phyloP scores from a whole-genome alignment of 805 yeast species.

The Candida arabinofermentans region DNA sequence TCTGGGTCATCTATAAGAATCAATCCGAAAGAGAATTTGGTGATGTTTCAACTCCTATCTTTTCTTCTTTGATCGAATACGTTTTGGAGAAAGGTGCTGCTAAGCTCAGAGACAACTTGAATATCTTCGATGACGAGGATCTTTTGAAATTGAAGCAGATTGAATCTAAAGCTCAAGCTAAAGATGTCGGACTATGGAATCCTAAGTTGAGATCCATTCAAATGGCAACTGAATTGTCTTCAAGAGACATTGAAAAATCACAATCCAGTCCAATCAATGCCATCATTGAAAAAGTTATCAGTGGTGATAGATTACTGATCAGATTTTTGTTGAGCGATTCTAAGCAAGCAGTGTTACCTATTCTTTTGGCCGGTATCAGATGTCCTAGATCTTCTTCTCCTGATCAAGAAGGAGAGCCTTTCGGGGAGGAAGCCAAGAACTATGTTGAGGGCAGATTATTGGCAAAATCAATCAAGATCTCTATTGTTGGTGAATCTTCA shows the following conservation, averaged over 20 bases:
- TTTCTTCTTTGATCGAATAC: conserved; percentile 54
- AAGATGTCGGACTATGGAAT: conserved; percentile 57
- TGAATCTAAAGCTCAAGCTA: conserved; percentile 48
- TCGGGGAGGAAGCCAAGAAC: conserved; percentile 60
- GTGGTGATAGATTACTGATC: conserved; percentile 73
- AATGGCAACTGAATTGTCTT: conserved; percentile 26
- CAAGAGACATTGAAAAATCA: conserved; percentile 34
- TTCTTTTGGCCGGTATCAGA: conserved; percentile 69
- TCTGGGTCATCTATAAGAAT: conserved; percentile 51
- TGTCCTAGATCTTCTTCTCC: conserved; percentile 62
- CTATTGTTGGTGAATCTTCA: conserved; percentile 56
- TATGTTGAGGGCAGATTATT: conserved; percentile 63
- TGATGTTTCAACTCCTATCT: conserved; percentile 61
- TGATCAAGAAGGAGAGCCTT: conserved; percentile 45
- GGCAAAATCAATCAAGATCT: conserved; percentile 54
- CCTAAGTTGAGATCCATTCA: conserved; percentile 22
- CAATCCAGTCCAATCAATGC: conserved; percentile 42
- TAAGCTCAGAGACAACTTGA: conserved; percentile 53
- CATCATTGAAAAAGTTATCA: conserved; percentile 69
- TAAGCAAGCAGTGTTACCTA: conserved; percentile 55
- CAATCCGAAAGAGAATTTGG: conserved; percentile 65
- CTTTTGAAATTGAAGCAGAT: conserved; percentile 34
- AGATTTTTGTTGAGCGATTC: conserved; percentile 44
- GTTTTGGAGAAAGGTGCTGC: conserved; percentile 57
- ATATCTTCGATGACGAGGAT: conserved; percentile 37